Base-by-base conservation (phyloP, 768 basidiomycete species). In the Kwoniella europaea region DNA sequence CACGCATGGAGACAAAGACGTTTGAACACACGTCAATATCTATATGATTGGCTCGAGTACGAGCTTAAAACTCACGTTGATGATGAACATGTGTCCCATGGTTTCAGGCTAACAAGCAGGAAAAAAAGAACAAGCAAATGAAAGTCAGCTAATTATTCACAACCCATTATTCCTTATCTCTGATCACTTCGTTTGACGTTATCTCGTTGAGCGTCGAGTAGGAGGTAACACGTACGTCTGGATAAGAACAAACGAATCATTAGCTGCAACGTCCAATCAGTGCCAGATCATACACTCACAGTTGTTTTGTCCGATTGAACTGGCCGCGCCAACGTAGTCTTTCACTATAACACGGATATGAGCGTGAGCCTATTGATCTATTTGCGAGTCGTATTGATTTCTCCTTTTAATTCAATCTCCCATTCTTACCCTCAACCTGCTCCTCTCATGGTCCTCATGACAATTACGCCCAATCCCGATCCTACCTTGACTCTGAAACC, bases 1-100 rank as follows among this genome's bases (percentile, higher is more conserved):
- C 35, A 35, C 35, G 35, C 35, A 35, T 35, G 35, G 35, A 0
- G 0, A 35, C 5, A 7, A 35, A n/a, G n/a, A n/a, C n/a, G n/a
- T n/a, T n/a, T n/a, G n/a, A n/a, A 35, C 5, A 35, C 35, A 35
- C 35, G 35, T 35, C 35, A 35, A 35, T 35, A 35, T 35, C 7
- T 1, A 35, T 0, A 0, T 35, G 35, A 35, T 35, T 9, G 1
- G 50, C 1, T 13, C 24, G 10, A 46, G 61, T 16, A 24, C 24
- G 46, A 43, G n/a, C 22, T 43, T 27, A 13, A 20, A 29, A 77
- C 79, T 75, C 63, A 78, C 92, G 80, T 98, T 98, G 88, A 97
- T 92, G 87, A 98, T 94, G 87, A 92, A 99, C 86, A 99, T 98
- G 82, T 92, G 93, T 86, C 96, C 96, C 96, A 98, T 85, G 59